Evolutionary conservation across 352 stramenopile species (phyloP).

Genomic region (Thalassiosira exigua): DNA sequence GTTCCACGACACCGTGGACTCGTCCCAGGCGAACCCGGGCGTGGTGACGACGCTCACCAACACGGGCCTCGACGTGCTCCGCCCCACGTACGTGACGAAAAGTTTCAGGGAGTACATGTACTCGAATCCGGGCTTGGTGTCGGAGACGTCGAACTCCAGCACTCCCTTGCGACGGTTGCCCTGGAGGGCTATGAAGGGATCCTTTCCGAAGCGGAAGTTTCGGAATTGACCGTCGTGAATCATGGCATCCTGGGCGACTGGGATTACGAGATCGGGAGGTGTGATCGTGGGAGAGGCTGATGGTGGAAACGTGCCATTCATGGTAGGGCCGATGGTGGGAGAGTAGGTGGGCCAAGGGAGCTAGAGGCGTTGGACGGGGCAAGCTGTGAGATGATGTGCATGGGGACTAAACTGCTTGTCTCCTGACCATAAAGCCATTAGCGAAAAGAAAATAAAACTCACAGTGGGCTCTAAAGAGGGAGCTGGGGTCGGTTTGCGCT

Average conservation of each 20-base stretch:
- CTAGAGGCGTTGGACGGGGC: no score
- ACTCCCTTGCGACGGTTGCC: slow-evolving; percentile 21
- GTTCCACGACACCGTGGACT: slow-evolving; percentile 32
- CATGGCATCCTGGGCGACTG: slow-evolving; percentile 32
- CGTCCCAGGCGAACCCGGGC: slow-evolving; percentile 19
- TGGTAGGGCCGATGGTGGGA: slow-evolving; percentile 15
- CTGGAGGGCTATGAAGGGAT: slow-evolving; percentile 31
- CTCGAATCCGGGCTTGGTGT: slow-evolving; percentile 2
- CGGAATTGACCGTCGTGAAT: slow-evolving; percentile 20
- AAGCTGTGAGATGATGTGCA: no score
- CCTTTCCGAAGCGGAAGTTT: slow-evolving; percentile 10
- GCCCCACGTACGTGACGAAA: slow-evolving; percentile 24
- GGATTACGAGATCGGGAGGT: slow-evolving; percentile 4
- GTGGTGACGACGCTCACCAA: slow-evolving; percentile 2
- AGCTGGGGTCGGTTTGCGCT: neutral
- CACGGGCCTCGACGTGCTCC: slow-evolving; percentile 16
- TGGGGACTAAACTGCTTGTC: no score
- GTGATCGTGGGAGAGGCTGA: slow-evolving; percentile 9
- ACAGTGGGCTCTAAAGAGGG: no score
- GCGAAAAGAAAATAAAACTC: no score
- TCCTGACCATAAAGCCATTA: no score
- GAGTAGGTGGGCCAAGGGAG: slow-evolving; percentile 6
- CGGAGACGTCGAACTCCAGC: slow-evolving; percentile 36
- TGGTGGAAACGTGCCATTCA: slow-evolving; percentile 6
- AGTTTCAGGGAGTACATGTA: slow-evolving; percentile 37